A percentile compares a stretch with the other conserved stretches of the same genome.
phyloP scores from a whole-genome alignment of 352 stramenopile genomes.

The Peronosclerospora sorghi region DNA sequence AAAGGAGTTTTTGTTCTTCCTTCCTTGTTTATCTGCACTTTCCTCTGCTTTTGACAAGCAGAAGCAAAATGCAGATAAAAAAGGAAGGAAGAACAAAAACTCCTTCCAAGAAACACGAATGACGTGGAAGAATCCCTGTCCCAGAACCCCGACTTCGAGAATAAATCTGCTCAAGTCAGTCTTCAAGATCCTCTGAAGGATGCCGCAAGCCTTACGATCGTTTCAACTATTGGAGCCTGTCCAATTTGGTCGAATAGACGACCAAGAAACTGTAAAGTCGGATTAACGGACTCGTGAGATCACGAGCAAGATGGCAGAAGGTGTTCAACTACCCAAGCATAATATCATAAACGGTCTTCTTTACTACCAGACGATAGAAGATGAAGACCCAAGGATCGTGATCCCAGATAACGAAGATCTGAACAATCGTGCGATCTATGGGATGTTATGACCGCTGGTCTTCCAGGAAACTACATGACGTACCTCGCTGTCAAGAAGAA shows the following conservation, averaged over 20 bases:
- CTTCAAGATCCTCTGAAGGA: neutral
- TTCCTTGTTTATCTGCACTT: no score
- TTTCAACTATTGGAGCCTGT: neutral
- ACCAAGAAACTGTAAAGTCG: no score
- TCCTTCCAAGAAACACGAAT: slow-evolving; percentile 10
- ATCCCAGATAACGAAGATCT: slow-evolving; percentile 12
- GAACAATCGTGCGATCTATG: slow-evolving; percentile 8
- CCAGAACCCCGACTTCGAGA: slow-evolving; percentile 5
- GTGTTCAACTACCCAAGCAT: slow-evolving; percentile 1
- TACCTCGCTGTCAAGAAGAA: slow-evolving; percentile 1
- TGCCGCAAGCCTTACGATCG: no score
- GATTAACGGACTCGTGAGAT: neutral
- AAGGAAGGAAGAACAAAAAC: no score
- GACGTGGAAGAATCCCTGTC: neutral
- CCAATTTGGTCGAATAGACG: neutral
- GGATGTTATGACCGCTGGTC: slow-evolving; percentile 2
- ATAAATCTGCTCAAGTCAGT: slow-evolving; percentile 4
- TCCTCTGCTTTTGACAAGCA: no score
- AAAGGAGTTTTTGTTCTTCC: no score
- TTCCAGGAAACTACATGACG: slow-evolving; percentile 6
- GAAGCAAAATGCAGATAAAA: no score
- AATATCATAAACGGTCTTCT: slow-evolving; percentile 1
- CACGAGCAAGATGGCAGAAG: neutral
- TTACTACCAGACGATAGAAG: slow-evolving; percentile 6
- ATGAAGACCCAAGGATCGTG: slow-evolving; percentile 1